A percentile compares a stretch with the other conserved stretches of the same genome.
phyloP scores from a whole-genome alignment of 495 filamentous ascomycete species.

The Stereocaulon alpinum region DNA sequence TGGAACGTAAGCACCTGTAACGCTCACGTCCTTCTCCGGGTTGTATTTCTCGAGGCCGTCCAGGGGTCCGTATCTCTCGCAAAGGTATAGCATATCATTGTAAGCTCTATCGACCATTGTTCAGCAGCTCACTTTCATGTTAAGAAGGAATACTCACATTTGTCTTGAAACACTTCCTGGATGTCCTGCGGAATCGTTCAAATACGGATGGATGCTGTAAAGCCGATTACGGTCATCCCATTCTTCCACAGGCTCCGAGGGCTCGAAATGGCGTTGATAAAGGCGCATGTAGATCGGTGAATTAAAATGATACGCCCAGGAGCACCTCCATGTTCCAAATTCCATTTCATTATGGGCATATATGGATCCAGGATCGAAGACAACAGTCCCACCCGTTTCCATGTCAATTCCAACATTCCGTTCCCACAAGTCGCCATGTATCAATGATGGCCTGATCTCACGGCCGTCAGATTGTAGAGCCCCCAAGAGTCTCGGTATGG shows the following conservation, averaged over 20 bases:
- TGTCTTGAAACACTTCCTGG: conserved; percentile 26
- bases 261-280: conserved; percentile 22
- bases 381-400: conserved; percentile 25
- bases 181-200: conserved; percentile 30
- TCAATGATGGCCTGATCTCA: conserved; percentile 33
- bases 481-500: conserved; percentile 33
- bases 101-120: conserved; percentile 22
- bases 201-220: conserved; percentile 24
- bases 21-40: conserved; percentile 22
- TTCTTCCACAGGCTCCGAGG: conserved; percentile 20
- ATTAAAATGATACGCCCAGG: conserved; percentile 20
- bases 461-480: conserved; percentile 36
- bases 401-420: conserved; percentile 35
- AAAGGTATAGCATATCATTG: conserved; percentile 32
- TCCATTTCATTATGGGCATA: conserved; percentile 45
- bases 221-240: conserved; percentile 22
- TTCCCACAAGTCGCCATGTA: conserved; percentile 43
- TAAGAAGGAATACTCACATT: conserved; percentile 22
- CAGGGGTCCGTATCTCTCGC: conserved; percentile 30
- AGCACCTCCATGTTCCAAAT: conserved; percentile 31
- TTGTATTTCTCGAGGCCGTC: conserved; percentile 26
- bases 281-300: conserved; percentile 19
- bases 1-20: conserved; percentile 13
- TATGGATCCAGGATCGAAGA: conserved; percentile 40
- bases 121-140: background rate